Evolutionary conservation across 2,329 filamentous ascomycete species (phyloP), one percentile per base, ranked within the genome.

Genomic region (Verticillium dahliae): DNA sequence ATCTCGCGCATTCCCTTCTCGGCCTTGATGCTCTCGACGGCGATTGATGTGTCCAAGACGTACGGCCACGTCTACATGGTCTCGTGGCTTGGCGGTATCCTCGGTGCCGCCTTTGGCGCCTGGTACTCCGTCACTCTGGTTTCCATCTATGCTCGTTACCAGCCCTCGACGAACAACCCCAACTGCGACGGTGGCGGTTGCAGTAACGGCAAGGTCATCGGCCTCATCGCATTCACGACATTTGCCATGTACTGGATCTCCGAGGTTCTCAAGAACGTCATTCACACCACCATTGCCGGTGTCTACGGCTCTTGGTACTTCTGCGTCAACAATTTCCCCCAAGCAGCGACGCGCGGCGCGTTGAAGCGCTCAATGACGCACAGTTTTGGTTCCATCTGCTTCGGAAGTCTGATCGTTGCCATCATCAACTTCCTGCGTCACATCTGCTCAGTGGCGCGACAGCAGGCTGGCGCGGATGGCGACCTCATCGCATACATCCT

Each of bases 241-340:
- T 97, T 98, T 69, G 89, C 92, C 60, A 91, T 88, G 76, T 97
- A 96, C 77, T 98, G 94, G 94, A 88, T 97, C 66, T 89, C 90
- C 1, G 94, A 98, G 73, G 94, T 90, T 83, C 78, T 97, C 68
- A 97, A 97, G 79, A 97, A 96, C 75, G 92, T 91, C 0, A 91
- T 97, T 56, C 92, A 98, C 72, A 90, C 89, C 1, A 92, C 87
- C 31, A 90, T 97, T 62, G 90, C 92, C 0, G 93, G 94, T 0
- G 88, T 97, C 0, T 97, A 96, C 69, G 93, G 92, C 1, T 89
- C 90, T 0, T 98, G 94, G 94, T 98, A 96, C 78, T 97, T 96
- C 73, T 89, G 85, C 65, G 75, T 85, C 0, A 76, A 81, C 62
- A 84, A 86, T 54, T 90, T 91, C 69, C 92, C 93, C 35, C 87